phyloP scores from a whole-genome alignment of 2,329 filamentous ascomycete species.

The Xylaria sp. region DNA sequence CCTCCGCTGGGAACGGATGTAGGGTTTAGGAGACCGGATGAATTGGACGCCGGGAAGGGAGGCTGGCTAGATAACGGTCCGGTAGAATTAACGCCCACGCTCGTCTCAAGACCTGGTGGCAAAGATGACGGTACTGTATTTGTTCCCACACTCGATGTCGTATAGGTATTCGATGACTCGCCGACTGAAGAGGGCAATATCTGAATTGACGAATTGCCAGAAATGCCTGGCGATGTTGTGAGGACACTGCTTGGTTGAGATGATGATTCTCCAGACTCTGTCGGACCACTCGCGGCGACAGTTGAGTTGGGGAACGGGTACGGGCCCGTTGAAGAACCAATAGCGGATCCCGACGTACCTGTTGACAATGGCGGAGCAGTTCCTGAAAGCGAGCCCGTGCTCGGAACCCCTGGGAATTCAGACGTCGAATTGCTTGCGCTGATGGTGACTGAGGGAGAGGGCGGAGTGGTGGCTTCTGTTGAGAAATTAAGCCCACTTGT shows the following conservation, averaged over 20 bases:
- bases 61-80: neutral
- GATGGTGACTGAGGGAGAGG: conserved; percentile 20
- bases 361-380: conserved; percentile 15
- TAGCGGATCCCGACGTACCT: conserved; percentile 16
- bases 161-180: conserved; percentile 23
- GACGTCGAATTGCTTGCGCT: conserved; percentile 20
- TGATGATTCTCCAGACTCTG: conserved; percentile 14
- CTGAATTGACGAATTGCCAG: conserved; percentile 20
- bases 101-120: conserved; percentile 23
- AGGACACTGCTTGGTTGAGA: conserved; percentile 18
- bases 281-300: conserved; percentile 17
- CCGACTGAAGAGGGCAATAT: conserved; percentile 7
- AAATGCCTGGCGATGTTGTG: conserved; percentile 18
- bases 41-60: conserved; percentile 15
- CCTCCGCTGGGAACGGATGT: conserved; percentile 14
- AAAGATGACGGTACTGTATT: conserved; percentile 3
- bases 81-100: conserved; percentile 13
- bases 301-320: conserved; percentile 43
- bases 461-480: conserved; percentile 10
- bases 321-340: conserved; percentile 21
- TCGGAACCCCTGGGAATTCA: conserved; percentile 16
- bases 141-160: conserved; percentile 12
- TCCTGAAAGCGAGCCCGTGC: conserved; percentile 6
- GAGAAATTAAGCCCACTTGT: conserved; percentile 16
- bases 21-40: conserved; percentile 2